Evolutionary conservation across 306 rosid genomes (phyloP), one percentile per base, ranked within the genome.

Genomic region (Casuarina glauca): DNA sequence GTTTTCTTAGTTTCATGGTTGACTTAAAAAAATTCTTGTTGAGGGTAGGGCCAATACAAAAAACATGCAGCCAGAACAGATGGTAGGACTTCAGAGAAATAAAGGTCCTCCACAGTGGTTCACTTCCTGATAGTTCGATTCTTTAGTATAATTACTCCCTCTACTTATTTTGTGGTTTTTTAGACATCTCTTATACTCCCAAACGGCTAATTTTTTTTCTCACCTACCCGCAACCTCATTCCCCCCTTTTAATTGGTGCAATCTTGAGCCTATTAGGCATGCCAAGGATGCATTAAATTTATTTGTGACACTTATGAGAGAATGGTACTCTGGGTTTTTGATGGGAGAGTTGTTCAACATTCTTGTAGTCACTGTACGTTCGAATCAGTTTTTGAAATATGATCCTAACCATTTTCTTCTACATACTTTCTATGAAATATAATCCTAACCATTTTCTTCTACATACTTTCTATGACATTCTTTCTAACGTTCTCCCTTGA

Each of bases 401-500:
- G 64, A 54, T 78, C 20, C 26, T 26, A 63, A 15, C 38, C 39
- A 75, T 19, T 53, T 70, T 80, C 26, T 26, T 82, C 74, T 64
- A 42, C 58, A 20, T 51, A 41, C 69, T 53, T 35, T 78, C 45
- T 15, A 15, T 60, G 76, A 15, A 70, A 67, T 6, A 11, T 70
- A 58, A 54, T 78, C 20, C 26, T 26, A 63, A 15, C 38, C 39
- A 75, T 19, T 53, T 70, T 80, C 26, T 26, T 82, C 74, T 64
- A 42, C 58, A 20, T 51, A 41, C 69, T 53, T 35, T 78, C 45
- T 15, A 15, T 60, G 76, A 15, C 74, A 62, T 78, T 81, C 55
- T 79, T 78, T 81, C 61, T 78, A 60, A 74, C 61, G 6, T 78
- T 85, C 72, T 81, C 44, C 57, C 71, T 87, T 88, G 78, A 74